Base-by-base conservation (phyloP, 352 stramenopile species). In the Phytophthora multivora region DNA sequence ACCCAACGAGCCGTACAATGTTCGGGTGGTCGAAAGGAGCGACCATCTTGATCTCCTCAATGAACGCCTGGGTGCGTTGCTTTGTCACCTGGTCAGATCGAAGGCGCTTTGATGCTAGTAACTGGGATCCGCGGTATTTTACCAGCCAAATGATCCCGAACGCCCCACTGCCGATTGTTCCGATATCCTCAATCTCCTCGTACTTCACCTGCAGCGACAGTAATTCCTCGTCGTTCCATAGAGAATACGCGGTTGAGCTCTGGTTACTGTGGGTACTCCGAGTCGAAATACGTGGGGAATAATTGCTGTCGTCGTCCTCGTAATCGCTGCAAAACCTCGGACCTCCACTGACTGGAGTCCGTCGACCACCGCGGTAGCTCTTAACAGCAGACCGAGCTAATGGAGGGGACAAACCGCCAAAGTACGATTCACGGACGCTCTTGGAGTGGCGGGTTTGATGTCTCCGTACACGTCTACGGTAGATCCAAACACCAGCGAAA, bases 21-120 rank as follows among this genome's bases (percentile, higher is more conserved):
- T 75, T 78, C 9, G 82, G 71, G 25, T 93, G 86, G 13, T 88
- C 66, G 3, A 94, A 67, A 23, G 61, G 55, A 0, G 79, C 64
- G 2, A 88, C 71, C 40, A 96, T 68, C 39, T 88, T 90, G 66
- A 93, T 88, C 56, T 95, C 87, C 5, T 61, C 64, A 10, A 90
- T 59, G 16, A 95, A 94, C 11, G 48, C 56, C 7, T 77, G 62
- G 0, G 66, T 84, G 11, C 67, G 61, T n/a, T 77, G 56, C 4
- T 63, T 65, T 9, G 73, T 86, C 6, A 75, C 49, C 16, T 86
- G 67, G 46, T 83, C 77, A 5, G 64, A 63, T 13, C 75, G 64
- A 31, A 87, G 64, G 2, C 78, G 71, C 53, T 90, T 90, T 6
- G 73, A 88, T 5, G 80, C 77, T 0, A 86, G 19, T 0, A 80